Conservation (phyloP, 169 alveolate genomes). For the Theileria parva region DNA sequence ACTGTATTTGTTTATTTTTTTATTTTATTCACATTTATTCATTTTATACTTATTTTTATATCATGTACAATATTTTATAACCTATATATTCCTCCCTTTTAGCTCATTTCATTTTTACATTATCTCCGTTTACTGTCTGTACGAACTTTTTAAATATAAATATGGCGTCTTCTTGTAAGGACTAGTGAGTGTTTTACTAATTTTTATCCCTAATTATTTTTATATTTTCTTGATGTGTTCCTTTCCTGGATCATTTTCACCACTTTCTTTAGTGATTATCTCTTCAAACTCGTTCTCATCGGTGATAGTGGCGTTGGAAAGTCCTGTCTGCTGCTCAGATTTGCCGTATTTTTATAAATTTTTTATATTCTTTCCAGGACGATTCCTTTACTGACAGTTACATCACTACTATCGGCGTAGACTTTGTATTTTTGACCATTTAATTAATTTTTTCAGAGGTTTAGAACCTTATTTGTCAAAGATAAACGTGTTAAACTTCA, state of each 20-base stretch:
- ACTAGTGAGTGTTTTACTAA: conserved; percentile 51
- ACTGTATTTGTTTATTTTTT: background rate
- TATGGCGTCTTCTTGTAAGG: conserved; percentile 48
- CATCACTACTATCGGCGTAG: conserved; percentile 88
- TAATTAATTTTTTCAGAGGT: conserved; percentile 62
- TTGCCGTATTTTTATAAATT: conserved; percentile 78
- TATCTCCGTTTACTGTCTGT: background rate
- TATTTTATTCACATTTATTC: background rate
- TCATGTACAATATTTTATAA: background rate
- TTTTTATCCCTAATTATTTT: background rate
- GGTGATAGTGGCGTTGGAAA: conserved; percentile 99
- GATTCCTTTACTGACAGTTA: conserved; percentile 86
- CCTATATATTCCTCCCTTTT: background rate
- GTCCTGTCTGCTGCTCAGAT: conserved; percentile 93
- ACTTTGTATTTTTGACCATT: conserved; percentile 62
- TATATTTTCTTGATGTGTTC: background rate
- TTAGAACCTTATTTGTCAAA: conserved; percentile 88
- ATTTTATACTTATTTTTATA: background rate
- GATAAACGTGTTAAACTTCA: conserved; percentile 89
- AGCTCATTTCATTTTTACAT: background rate
- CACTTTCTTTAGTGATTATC: conserved; percentile 79
- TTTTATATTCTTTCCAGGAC: conserved; percentile 59
- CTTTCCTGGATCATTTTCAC: background rate
- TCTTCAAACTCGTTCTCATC: conserved; percentile 94
- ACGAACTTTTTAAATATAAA: conserved; percentile 29